A percentile compares a stretch with the other conserved stretches of the same genome.
phyloP scores from a whole-genome alignment of 2,329 filamentous ascomycete species.

The Colletotrichum phormii region DNA sequence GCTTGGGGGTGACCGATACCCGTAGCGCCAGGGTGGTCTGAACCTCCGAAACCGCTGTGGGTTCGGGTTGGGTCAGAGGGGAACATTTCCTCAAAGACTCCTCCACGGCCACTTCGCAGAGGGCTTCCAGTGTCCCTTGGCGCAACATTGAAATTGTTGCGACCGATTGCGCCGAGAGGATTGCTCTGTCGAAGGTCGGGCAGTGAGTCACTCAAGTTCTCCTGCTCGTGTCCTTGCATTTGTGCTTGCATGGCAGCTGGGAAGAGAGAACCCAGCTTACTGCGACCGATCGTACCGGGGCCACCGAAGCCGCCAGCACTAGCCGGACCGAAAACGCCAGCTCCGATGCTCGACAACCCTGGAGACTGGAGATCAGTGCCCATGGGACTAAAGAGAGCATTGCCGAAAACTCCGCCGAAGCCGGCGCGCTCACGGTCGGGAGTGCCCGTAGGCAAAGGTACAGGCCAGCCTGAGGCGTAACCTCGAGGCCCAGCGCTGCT shows the following conservation, averaged over 20 bases:
- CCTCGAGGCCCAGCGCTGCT: constrained; percentile 86
- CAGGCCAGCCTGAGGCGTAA: constrained; percentile 74
- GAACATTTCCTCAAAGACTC: constrained; percentile 67
- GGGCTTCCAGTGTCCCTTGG: constrained; percentile 70
- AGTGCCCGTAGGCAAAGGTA: constrained; percentile 71
- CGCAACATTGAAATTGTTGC: constrained; percentile 66
- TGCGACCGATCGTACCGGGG: constrained; percentile 78
- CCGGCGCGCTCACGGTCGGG: constrained; percentile 73
- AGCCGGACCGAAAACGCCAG: constrained; percentile 75
- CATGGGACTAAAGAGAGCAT: constrained; percentile 81
- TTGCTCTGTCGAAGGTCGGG: constrained; percentile 71
- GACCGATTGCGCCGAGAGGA: constrained; percentile 75
- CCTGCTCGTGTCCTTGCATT: constrained; percentile 80
- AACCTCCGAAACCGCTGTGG: constrained; percentile 42
- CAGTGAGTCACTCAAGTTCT: constrained; percentile 65
- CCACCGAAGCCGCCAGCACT: constrained; percentile 65
- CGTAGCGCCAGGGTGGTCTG: constrained; percentile 33
- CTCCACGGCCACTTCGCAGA: constrained; percentile 63
- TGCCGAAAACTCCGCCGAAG: constrained; percentile 75
- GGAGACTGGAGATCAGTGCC: constrained; percentile 81
- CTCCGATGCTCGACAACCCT: constrained; percentile 70
- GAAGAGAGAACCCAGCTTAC: constrained; percentile 89
- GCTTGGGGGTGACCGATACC: constrained; percentile 39
- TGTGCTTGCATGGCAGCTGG: constrained; percentile 91
- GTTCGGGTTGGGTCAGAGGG: constrained; percentile 50